Conservation (phyloP, 1,284 basidiomycete species). For the Limonomyces culmigenus region DNA sequence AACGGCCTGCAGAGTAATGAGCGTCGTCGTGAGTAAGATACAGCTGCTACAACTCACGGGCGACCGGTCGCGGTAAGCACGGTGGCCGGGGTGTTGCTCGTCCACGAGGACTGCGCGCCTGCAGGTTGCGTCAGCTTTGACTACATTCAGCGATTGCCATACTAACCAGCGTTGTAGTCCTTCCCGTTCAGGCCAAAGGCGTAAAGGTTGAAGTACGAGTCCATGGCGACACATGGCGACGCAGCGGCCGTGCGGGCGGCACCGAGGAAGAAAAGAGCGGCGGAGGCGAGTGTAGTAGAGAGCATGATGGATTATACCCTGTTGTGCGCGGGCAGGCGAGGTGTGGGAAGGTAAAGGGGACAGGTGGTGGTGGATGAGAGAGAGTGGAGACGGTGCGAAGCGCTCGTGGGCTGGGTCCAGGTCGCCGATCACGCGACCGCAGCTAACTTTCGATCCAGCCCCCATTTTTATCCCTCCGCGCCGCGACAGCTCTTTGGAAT, state of each 20-base stretch:
- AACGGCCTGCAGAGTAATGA: slow-evolving; percentile 35
- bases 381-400: too few relatives aligned
- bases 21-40: neutral
- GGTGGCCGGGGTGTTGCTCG: slow-evolving; percentile 31
- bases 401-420: too few relatives aligned
- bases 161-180: slow-evolving; percentile 38
- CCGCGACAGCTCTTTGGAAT: too few relatives aligned
- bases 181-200: slow-evolving; percentile 60
- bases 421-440: too few relatives aligned
- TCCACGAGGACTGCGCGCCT: slow-evolving; percentile 50
- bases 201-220: slow-evolving; percentile 50
- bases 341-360: neutral
- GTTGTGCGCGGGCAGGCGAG: neutral
- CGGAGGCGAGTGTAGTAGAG: slow-evolving; percentile 21
- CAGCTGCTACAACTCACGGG: slow-evolving; percentile 32
- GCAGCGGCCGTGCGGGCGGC: slow-evolving; percentile 22
- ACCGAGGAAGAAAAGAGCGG: slow-evolving; percentile 39
- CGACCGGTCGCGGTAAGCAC: slow-evolving; percentile 51
- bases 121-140: neutral
- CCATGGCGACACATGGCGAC: slow-evolving; percentile 50
- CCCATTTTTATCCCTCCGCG: too few relatives aligned
- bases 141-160: neutral
- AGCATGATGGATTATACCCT: neutral
- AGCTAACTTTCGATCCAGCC: too few relatives aligned
- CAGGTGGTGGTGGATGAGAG: neutral